phyloP scores from a whole-genome alignment of 1,284 basidiomycete species.

The Malassezia sp. region DNA sequence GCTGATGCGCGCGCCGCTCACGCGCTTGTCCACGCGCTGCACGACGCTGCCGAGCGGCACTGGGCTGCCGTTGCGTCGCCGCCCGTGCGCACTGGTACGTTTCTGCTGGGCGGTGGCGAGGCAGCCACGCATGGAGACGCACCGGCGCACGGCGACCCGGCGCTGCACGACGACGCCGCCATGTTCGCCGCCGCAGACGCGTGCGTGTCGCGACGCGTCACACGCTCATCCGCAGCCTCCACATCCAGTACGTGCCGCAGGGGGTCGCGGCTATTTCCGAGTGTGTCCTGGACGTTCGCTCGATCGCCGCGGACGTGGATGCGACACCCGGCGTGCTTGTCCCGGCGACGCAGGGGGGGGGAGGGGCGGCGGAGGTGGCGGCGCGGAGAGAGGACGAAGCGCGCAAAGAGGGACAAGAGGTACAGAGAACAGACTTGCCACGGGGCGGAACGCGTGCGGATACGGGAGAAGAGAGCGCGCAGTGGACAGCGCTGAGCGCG shows the following conservation, averaged over 20 bases:
- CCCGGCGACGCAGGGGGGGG: background rate
- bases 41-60: background rate
- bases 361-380: too few relatives aligned
- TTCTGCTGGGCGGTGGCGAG: slow-evolving; percentile 1
- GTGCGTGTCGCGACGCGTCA: background rate
- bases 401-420: too few relatives aligned
- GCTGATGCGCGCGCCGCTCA: too few relatives aligned
- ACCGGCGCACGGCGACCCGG: background rate
- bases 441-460: too few relatives aligned
- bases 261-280: slow-evolving; percentile 6
- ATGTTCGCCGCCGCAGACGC: background rate
- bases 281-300: slow-evolving; percentile 4
- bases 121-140: background rate
- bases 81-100: background rate
- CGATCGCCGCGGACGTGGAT: background rate
- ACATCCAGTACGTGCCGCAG: background rate
- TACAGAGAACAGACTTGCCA: too few relatives aligned
- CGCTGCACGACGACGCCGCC: background rate
- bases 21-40: too few relatives aligned
- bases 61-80: background rate
- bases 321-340: slow-evolving; percentile 2
- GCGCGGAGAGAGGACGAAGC: too few relatives aligned
- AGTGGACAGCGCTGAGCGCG: too few relatives aligned
- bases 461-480: too few relatives aligned
- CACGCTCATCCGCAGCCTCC: background rate